A percentile compares a stretch with the other conserved stretches of the same genome.
phyloP scores from a whole-genome alignment of 306 rosid genomes.

The Vigna angularis region DNA sequence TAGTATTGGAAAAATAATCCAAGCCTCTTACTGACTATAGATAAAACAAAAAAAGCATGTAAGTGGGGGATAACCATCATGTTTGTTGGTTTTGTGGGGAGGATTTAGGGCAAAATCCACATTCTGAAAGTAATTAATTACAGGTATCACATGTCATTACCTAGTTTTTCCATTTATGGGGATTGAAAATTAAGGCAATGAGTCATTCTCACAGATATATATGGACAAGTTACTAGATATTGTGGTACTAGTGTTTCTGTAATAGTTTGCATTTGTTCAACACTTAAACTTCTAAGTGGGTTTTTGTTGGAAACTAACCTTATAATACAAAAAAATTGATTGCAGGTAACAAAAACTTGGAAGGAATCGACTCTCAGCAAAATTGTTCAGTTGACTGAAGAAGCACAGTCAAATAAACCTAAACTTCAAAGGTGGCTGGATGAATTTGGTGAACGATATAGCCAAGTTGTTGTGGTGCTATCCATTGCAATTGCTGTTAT shows the following conservation, averaged over 20 bases:
- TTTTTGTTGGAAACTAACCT: conserved; percentile 32
- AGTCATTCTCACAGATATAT: background rate
- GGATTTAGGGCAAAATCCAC: no score
- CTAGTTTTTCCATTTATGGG: conserved; percentile 10
- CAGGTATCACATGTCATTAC: conserved; percentile 24
- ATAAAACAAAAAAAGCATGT: no score
- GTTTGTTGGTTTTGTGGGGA: no score
- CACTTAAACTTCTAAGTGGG: conserved; percentile 43
- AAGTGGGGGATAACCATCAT: no score
- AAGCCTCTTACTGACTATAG: no score
- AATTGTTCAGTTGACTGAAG: conserved; percentile 98
- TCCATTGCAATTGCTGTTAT: conserved; percentile 83
- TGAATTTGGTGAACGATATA: conserved; percentile 94
- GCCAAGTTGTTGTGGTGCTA: conserved; percentile 90
- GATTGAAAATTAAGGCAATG: conserved; percentile 25
- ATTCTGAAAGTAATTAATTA: background rate
- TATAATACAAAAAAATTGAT: conserved; percentile 41
- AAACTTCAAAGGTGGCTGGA: conserved; percentile 98
- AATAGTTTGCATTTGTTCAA: conserved; percentile 34
- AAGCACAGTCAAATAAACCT: conserved; percentile 90
- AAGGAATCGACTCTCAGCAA: conserved; percentile 87
- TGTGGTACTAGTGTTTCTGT: conserved; percentile 27
- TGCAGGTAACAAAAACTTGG: conserved; percentile 87
- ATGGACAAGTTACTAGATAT: conserved; percentile 35
- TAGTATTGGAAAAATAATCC: background rate